Evolutionary conservation across 139 green algal species (phyloP), one percentile per base, ranked within the genome.

Genomic region (Picochlorum sp.): DNA sequence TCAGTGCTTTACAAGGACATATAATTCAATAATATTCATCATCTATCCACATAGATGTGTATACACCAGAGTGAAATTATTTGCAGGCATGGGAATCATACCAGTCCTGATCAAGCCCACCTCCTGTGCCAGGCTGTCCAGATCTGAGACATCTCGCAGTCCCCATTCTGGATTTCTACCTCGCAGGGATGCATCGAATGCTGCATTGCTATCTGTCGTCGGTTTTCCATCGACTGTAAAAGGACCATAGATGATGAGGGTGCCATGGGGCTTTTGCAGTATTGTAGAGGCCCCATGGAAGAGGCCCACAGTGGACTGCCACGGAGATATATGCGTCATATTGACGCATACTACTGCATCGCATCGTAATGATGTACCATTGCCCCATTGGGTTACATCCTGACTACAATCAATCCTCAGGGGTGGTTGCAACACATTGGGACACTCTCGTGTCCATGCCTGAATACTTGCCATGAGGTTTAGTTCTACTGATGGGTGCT

Each of bases 1-100:
- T 11, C 34, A 9, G 34, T 11, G 8, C 6, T 41, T 41, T 41
- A 41, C 34, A 41, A 41, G 9, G 8, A 13, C 1, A 13, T 13
- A 41, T 11, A 41, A 41, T 41, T 30, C 28, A 41, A 41, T 41
- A 4, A 41, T 41, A 11, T 13, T 13, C 7, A 24, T 26, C 24
- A 28, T 51, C 14, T 51, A 51, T 6, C 28, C 28, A 30, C 0
- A 30, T 23, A 23, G 21, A 23, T 30, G 28, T 51, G 16, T 21
- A 54, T 81, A 82, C 18, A 84, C 49, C 2, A 87, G 62, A 37
- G 67, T 64, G 57, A 82, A 75, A 61, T 87, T 87, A 62, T 87
- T 84, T 28, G 81, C 78, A 2, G 81, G 81, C 81, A 87, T 87
- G 14, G 45, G 30, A 4, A 65, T 49, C n/a, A 57, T 41, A 21